phyloP scores from a whole-genome alignment of 2,329 filamentous ascomycete genomes.

The Colletotrichum higginsianum region DNA sequence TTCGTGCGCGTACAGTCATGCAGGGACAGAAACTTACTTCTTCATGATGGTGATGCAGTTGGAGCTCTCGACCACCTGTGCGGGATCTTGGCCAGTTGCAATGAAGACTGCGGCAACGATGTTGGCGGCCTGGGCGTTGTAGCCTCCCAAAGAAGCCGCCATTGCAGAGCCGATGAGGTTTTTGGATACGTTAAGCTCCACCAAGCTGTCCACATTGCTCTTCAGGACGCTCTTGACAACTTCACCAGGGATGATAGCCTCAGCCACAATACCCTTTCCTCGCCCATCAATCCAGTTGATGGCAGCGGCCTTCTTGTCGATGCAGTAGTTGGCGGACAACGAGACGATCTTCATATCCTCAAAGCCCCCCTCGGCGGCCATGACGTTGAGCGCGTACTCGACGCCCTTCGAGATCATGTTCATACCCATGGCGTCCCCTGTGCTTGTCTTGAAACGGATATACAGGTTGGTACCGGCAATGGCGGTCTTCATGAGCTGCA shows the following conservation, averaged over 20 bases:
- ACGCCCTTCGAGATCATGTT: slow-evolving; percentile 99
- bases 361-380: slow-evolving; percentile 87
- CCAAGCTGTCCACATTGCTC: too few species aligned
- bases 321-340: slow-evolving; percentile 97
- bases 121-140: slow-evolving; percentile 98
- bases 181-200: slow-evolving; percentile 64
- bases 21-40: too few species aligned
- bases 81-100: slow-evolving; percentile 98
- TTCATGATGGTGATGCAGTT: slow-evolving; percentile 99
- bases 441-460: slow-evolving; percentile 98
- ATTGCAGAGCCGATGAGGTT: slow-evolving; percentile 98
- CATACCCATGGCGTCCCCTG: slow-evolving; percentile 99
- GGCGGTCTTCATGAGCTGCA: slow-evolving; percentile 91
- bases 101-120: slow-evolving; percentile 97
- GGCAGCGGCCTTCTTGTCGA: slow-evolving; percentile 98
- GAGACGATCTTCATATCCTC: slow-evolving; percentile 96
- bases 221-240: slow-evolving; percentile 85
- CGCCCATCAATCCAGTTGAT: slow-evolving; percentile 99
- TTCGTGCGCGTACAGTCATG: too few species aligned
- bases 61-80: slow-evolving; percentile 95
- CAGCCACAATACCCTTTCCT: slow-evolving; percentile 95
- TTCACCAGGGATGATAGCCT: slow-evolving; percentile 93
- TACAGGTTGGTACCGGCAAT: slow-evolving; percentile 96
- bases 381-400: slow-evolving; percentile 90
- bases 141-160: slow-evolving; percentile 95